phyloP scores from a whole-genome alignment of 129 eudicot species.

The Centaurea solstitialis region DNA sequence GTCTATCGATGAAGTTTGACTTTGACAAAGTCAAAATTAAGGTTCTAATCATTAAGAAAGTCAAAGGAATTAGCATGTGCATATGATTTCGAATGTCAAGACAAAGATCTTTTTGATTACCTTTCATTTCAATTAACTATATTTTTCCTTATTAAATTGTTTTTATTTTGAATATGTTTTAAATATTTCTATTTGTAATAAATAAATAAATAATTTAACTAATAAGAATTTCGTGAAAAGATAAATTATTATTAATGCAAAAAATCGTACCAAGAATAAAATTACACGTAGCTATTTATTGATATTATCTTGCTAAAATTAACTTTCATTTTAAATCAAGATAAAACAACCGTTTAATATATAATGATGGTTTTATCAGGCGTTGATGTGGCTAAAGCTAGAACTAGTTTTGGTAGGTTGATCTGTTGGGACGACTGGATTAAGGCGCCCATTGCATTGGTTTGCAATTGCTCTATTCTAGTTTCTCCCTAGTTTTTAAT shows the following conservation, averaged over 20 bases:
- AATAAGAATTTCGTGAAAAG: background rate
- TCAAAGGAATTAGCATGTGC: conserved; percentile 39
- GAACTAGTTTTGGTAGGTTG: too few relatives aligned
- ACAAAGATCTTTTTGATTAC: conserved; percentile 31
- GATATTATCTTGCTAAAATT: background rate
- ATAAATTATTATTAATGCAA: too few relatives aligned
- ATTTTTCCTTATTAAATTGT: background rate
- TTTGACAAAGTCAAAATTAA: conserved; percentile 8
- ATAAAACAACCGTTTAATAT: too few relatives aligned
- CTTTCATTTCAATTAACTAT: conserved; percentile 18
- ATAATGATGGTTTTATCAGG: too few relatives aligned
- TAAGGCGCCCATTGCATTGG: too few relatives aligned
- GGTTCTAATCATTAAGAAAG: conserved; percentile 20
- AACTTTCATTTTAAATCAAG: background rate
- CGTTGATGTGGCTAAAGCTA: too few relatives aligned
- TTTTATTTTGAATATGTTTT: background rate
- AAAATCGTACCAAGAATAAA: background rate
- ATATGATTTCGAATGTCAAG: conserved; percentile 24
- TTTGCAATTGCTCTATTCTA: too few relatives aligned
- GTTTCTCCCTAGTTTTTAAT: too few relatives aligned
- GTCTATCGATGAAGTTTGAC: background rate
- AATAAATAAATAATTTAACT: background rate
- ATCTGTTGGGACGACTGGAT: too few relatives aligned
- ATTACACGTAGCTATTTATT: background rate
- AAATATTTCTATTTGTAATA: background rate